Evolutionary conservation across 441 rosid genomes (phyloP).

Genomic region (Gossypium trilobum): DNA sequence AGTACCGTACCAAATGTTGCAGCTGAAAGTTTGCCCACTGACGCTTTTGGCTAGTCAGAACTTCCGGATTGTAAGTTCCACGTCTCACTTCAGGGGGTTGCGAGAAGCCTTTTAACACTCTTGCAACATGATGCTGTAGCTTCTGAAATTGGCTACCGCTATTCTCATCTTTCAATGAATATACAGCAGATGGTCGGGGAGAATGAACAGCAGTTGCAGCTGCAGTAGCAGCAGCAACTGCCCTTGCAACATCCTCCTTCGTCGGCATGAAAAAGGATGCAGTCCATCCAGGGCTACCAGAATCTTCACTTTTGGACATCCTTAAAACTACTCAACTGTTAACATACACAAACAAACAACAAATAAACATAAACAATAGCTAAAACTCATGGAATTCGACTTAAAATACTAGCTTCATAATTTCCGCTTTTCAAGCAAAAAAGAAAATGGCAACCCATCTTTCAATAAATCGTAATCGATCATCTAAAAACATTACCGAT

Average conservation of each 20-base stretch:
- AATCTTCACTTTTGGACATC: slow-evolving; percentile 63
- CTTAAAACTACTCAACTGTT: slow-evolving; percentile 27
- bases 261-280: slow-evolving; percentile 67
- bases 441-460: background rate
- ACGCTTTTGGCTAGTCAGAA: slow-evolving; percentile 90
- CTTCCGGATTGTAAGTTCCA: slow-evolving; percentile 74
- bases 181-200: slow-evolving; percentile 73
- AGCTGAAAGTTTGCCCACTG: slow-evolving; percentile 85
- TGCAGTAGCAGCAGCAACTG: slow-evolving; percentile 62
- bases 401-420: background rate
- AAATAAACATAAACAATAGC: slow-evolving; percentile 4
- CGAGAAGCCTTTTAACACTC: slow-evolving; percentile 60
- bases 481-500: background rate
- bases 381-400: background rate
- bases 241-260: slow-evolving; percentile 70
- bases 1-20: slow-evolving; percentile 63
- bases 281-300: slow-evolving; percentile 77
- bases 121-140: slow-evolving; percentile 55
- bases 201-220: slow-evolving; percentile 64
- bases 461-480: background rate
- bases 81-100: slow-evolving; percentile 51
- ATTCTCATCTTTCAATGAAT: slow-evolving; percentile 55
- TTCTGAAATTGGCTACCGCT: slow-evolving; percentile 61
- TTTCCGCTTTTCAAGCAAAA: background rate
- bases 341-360: slow-evolving; percentile 23